Base-by-base conservation (phyloP, 1,139 yeast genomes). In the Saccharomyces hybrid region DNA sequence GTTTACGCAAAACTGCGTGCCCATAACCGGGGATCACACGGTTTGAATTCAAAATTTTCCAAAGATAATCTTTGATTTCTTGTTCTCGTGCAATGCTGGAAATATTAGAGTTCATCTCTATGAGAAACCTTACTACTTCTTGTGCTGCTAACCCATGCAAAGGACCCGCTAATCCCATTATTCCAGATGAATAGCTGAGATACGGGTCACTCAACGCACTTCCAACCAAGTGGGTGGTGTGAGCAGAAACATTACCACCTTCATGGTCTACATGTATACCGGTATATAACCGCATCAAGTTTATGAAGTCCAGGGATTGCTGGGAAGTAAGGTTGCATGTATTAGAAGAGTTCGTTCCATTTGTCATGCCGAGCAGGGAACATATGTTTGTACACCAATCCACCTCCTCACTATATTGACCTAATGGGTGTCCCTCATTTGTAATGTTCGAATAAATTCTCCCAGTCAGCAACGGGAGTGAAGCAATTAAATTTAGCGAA, bases 1-100 rank as follows among this genome's bases (percentile, higher is more conserved):
- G 88, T 84, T 87, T 88, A 80, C 98, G 86, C 74, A 89, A 81
- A 61, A 89, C 97, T 60, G 97, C 97, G 73, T 89, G 97, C 69
- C 97, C 97, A 75, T 91, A 91, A 73, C 98, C 98, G 70, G 98
- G 98, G 68, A 91, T 90, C 68, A 91, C 97, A 76, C 96, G 84
- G 69, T 97, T 96, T 61, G 91, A 78, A 75, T 88, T 86, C 69
- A 91, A 82, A 56, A 95, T 85, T 57, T 85, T 86, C 97, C 97
- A 90, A 72, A 91, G 79, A 81, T 88, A 89, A 70, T 82, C 82
- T 76, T 85, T 91, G 65, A 91, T 86, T 73, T 86, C 83, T 72
- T 79, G 84, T 73, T 82, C 80, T 63, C 89, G 79, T 77, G 78
- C 79, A 69, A 84, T 84, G 67, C 88, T 87, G 62, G 86, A 79